These are phyloP conservation scores for Thinopyrum elongatum DNA, from an alignment of 176 grass and related monocot genomes.

Conservation along the genomic window DNA sequence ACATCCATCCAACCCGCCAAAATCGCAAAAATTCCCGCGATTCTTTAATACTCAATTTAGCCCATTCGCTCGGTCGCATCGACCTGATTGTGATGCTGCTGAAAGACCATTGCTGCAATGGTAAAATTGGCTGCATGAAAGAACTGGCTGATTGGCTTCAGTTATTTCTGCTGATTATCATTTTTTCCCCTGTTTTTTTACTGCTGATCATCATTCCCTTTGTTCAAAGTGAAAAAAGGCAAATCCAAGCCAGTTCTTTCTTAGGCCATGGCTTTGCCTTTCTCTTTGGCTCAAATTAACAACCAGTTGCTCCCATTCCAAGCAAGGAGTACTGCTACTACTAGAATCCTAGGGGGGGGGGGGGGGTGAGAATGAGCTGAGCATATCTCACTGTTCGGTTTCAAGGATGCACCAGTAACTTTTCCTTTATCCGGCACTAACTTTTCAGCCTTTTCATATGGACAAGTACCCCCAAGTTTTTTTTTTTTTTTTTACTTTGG, in stretches of 20 bases:
- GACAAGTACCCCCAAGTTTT: slow-evolving; percentile 21
- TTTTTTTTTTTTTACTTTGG: slow-evolving; percentile 36
- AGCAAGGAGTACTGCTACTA: neutral
- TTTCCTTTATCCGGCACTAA: slow-evolving; percentile 38
- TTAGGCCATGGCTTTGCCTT: slow-evolving; percentile 17
- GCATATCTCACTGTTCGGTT: slow-evolving; percentile 20
- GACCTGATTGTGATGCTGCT: neutral
- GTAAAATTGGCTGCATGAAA: neutral
- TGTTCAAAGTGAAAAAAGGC: slow-evolving; percentile 39
- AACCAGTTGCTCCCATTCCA: slow-evolving; percentile 19
- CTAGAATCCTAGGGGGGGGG: slow-evolving; percentile 1
- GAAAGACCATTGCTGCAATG: slow-evolving; percentile 4
- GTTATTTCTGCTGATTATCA: neutral
- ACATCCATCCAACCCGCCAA: neutral
- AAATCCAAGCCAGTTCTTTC: slow-evolving; percentile 46
- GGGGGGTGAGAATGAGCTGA: neutral
- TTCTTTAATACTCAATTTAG: neutral
- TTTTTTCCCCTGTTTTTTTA: slow-evolving; percentile 46
- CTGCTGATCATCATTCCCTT: slow-evolving; percentile 36
- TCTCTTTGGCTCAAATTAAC: slow-evolving; percentile 16
- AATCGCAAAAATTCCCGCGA: neutral
- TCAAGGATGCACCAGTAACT: slow-evolving; percentile 29
- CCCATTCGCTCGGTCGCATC: neutral
- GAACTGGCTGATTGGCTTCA: neutral
- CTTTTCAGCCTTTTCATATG: slow-evolving; percentile 57